phyloP scores from a whole-genome alignment of 2,329 filamentous ascomycete genomes.

The Pseudogymnoascus pannorum region DNA sequence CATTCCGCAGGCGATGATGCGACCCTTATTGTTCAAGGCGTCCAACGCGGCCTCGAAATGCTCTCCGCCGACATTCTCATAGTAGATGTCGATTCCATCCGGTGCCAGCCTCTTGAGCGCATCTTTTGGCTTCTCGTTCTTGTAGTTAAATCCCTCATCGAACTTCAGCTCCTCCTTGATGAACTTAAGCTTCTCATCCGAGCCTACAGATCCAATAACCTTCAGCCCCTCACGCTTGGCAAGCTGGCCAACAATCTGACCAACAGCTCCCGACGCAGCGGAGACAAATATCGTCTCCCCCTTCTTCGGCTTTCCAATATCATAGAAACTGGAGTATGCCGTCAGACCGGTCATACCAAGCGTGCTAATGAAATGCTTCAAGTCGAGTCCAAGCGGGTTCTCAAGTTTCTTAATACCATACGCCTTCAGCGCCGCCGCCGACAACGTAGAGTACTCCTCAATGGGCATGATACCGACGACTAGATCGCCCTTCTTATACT shows the following conservation, averaged over 20 bases:
- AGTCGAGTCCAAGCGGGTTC: slow-evolving; percentile 62
- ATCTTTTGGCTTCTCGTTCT: slow-evolving; percentile 59
- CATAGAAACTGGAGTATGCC: slow-evolving; percentile 66
- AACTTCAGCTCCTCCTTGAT: slow-evolving; percentile 67
- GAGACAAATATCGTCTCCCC: slow-evolving; percentile 74
- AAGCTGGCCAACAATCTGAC: slow-evolving; percentile 66
- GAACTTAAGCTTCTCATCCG: slow-evolving; percentile 68
- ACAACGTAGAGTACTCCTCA: slow-evolving; percentile 61
- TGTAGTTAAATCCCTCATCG: slow-evolving; percentile 73
- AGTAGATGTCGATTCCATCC: slow-evolving; percentile 72
- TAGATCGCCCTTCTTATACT: slow-evolving; percentile 61
- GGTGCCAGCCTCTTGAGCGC: slow-evolving; percentile 61
- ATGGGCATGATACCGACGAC: slow-evolving; percentile 50
- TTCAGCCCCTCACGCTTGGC: slow-evolving; percentile 68
- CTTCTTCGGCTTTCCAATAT: slow-evolving; percentile 67
- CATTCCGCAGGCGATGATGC: slow-evolving; percentile 58
- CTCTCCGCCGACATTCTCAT: slow-evolving; percentile 72
- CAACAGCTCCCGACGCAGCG: slow-evolving; percentile 67
- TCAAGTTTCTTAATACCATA: slow-evolving; percentile 46
- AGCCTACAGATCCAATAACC: slow-evolving; percentile 68
- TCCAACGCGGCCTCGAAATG: slow-evolving; percentile 62
- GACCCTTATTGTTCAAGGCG: slow-evolving; percentile 54
- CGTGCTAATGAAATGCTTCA: slow-evolving; percentile 63
- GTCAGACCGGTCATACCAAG: slow-evolving; percentile 75
- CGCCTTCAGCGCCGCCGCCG: slow-evolving; percentile 36